phyloP scores from a whole-genome alignment of 345 rosid species.

The Sisymbrium irio region DNA sequence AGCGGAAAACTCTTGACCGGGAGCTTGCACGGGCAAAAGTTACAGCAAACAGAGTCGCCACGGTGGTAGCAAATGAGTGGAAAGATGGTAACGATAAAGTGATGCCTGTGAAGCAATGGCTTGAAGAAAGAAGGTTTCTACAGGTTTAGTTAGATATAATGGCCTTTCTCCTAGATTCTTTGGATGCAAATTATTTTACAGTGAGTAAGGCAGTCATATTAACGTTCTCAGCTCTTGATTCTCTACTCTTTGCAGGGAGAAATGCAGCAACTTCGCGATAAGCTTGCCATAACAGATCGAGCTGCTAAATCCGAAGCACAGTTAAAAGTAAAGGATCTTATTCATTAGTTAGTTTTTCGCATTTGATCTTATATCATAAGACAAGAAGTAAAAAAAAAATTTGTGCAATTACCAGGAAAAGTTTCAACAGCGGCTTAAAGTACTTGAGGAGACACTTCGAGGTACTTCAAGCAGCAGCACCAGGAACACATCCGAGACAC shows the following conservation, averaged over 20 bases:
- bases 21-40: conserved; percentile 99
- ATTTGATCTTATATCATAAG: background rate
- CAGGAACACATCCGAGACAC: conserved; percentile 60
- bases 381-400: background rate
- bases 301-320: conserved; percentile 98
- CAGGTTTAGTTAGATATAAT: conserved; percentile 55
- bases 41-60: conserved; percentile 95
- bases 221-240: conserved; percentile 15
- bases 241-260: conserved; percentile 63
- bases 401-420: conserved; percentile 61
- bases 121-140: conserved; percentile 93
- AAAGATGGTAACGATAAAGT: conserved; percentile 99
- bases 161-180: conserved; percentile 13
- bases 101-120: conserved; percentile 99
- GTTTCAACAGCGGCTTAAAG: conserved; percentile 90
- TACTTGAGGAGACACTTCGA: conserved; percentile 84
- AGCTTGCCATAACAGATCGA: conserved; percentile 79
- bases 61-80: conserved; percentile 99
- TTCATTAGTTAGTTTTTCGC: background rate
- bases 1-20: conserved; percentile 93
- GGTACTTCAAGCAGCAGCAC: conserved; percentile 61
- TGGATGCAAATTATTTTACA: background rate
- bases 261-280: conserved; percentile 99
- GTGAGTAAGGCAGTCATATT: background rate
- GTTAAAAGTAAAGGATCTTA: conserved; percentile 55